Evolutionary conservation across 805 yeast species (phyloP), one percentile per base, ranked within the genome.

Genomic region (Komagataella pseudopastoris): DNA sequence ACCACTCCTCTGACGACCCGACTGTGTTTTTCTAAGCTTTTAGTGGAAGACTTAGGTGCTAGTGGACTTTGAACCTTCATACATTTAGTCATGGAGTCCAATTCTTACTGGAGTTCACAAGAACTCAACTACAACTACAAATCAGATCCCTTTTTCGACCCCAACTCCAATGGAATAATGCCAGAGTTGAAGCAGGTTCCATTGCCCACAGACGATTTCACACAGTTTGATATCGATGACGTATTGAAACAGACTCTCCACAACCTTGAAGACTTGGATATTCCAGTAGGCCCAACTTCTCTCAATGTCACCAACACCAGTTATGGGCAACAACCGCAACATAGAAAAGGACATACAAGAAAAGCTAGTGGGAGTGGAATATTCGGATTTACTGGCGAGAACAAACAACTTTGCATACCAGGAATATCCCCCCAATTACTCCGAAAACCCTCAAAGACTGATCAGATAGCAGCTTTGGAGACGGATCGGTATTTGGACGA

Each of bases 301-400:
- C n/a, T 45, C 7, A 23, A 18, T 22, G 23, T 23, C 4, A 14
- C 14, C 4, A 12, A 14, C 17, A 45, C n/a, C 24, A 45, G 47
- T 7, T 23, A 45, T 22, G 47, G 17, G 5, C 22, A 45, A 14
- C 47, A 45, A n/a, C 17, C 47, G 8, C 47, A 20, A 23, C 47
- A 22, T 14, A 30, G 14, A 16, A 60, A 56, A 52, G 61, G 64
- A 22, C 91, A 85, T 60, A 65, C 74, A 51, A 75, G 87, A 56
- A 78, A 80, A 53, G 71, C 77, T 17, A 83, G 89, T 68, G 95
- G 95, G 12, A 83, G 91, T 3, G 91, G 86, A 2, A 85, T 85
- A 23, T 85, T 85, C 64, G 95, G 95, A 0, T 85, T 76, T 56
- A 68, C 73, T 6, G 80, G 78, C 48, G 48, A 55, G 0, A 76